Percentiles rank a stretch among this genome's conserved stretches.
These are phyloP conservation scores for Ceratocystis eucalypticola DNA, from an alignment of 2,329 filamentous ascomycete species.

Conservation along the genomic window DNA sequence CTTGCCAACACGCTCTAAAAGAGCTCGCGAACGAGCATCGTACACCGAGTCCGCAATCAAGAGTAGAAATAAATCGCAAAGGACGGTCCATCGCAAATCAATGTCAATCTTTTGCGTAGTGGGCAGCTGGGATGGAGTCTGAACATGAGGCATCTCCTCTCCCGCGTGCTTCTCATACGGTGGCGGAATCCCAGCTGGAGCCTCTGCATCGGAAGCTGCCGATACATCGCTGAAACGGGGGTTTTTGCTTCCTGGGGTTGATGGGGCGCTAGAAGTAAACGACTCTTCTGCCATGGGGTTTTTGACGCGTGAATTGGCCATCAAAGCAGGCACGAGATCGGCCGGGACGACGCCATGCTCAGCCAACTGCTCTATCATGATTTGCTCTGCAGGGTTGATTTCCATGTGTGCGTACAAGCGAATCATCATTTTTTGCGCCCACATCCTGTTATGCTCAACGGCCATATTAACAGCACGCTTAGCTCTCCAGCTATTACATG, in stretches of 20 bases:
- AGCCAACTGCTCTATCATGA: conserved; percentile 96
- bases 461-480: conserved; percentile 61
- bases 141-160: conserved; percentile 64
- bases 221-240: conserved; percentile 20
- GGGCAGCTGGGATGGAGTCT: conserved; percentile 69
- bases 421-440: conserved; percentile 97
- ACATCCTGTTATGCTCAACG: conserved; percentile 76
- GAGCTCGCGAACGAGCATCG: conserved; percentile 70
- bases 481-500: conserved; percentile 40
- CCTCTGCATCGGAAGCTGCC: conserved; percentile 29
- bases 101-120: conserved; percentile 79
- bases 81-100: conserved; percentile 88
- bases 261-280: conserved; percentile 9
- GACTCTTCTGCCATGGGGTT: conserved; percentile 63
- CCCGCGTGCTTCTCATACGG: conserved; percentile 50
- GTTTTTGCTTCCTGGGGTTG: conserved; percentile 11
- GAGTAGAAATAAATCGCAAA: conserved; percentile 89
- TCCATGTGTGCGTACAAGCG: conserved; percentile 94
- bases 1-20: conserved; percentile 71
- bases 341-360: conserved; percentile 77
- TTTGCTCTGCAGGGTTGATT: conserved; percentile 75
- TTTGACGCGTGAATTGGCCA: conserved; percentile 82
- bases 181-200: conserved; percentile 38
- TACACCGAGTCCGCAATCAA: conserved; percentile 95
- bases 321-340: conserved; percentile 74